Percentiles rank a stretch among this genome's conserved stretches.
phyloP scores from a whole-genome alignment of 2,329 filamentous ascomycete genomes.

The Sporothrix brasiliensis region DNA sequence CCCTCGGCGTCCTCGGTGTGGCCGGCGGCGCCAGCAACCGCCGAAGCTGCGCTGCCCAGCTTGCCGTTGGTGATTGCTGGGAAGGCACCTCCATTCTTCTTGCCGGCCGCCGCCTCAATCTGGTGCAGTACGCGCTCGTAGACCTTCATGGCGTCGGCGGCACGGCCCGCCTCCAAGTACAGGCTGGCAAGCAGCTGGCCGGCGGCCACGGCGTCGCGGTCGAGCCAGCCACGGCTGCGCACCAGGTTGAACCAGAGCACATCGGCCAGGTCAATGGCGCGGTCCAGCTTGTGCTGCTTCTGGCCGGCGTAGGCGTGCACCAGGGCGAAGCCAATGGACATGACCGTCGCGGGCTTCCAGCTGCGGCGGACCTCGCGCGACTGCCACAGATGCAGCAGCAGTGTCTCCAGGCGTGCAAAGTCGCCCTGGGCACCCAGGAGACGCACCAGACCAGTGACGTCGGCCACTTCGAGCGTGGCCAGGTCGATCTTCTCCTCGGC shows the following conservation, averaged over 20 bases:
- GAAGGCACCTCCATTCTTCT: background rate
- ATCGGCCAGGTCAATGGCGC: constrained; percentile 42
- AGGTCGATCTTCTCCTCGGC: constrained; percentile 50
- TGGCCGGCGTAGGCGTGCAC: constrained; percentile 43
- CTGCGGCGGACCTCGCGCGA: constrained; percentile 44
- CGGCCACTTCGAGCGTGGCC: constrained; percentile 48
- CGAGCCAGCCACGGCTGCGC: constrained; percentile 42
- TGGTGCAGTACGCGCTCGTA: constrained; percentile 41
- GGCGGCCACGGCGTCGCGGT: constrained; percentile 40
- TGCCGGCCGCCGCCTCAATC: constrained; percentile 35
- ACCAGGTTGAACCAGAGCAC: constrained; percentile 45
- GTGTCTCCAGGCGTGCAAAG: constrained; percentile 50
- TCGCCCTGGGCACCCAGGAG: constrained; percentile 54
- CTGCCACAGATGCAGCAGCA: constrained; percentile 43
- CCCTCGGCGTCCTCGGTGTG: constrained; percentile 30
- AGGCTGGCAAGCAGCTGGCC: constrained; percentile 41
- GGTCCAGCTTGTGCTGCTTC: constrained; percentile 37
- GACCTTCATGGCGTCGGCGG: constrained; percentile 40
- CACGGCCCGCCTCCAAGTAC: constrained; percentile 38
- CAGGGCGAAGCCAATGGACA: constrained; percentile 41
- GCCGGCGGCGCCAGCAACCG: background rate
- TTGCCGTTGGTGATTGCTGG: background rate
- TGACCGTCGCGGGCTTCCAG: constrained; percentile 41
- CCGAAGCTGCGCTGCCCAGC: background rate
- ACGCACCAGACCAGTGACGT: constrained; percentile 50